A percentile compares a stretch with the other conserved stretches of the same genome.
These are phyloP conservation scores for Tylopilus plumbeoviolaceoides DNA, from an alignment of 768 basidiomycete species.

Conservation along the genomic window DNA sequence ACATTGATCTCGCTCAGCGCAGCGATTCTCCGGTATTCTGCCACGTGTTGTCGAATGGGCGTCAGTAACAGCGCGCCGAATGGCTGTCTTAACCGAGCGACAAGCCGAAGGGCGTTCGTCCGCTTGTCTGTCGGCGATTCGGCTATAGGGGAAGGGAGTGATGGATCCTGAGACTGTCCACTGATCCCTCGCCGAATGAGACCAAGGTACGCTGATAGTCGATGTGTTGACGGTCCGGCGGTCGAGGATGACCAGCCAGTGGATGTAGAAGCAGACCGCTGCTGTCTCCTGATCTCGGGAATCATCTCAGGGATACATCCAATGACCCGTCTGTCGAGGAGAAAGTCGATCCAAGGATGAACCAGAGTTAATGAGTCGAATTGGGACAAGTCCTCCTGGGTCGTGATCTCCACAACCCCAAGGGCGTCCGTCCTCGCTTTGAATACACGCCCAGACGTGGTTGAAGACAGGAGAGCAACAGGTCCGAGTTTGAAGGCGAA, in stretches of 20 bases:
- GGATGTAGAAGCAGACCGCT: not conserved
- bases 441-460: not conserved
- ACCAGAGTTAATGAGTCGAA: not conserved
- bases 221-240: not conserved
- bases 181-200: not conserved
- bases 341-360: constrained; percentile 12
- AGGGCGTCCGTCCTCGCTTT: not conserved
- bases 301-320: not conserved
- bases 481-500: constrained; percentile 3
- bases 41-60: not conserved
- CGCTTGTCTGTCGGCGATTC: not conserved
- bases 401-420: constrained; percentile 7
- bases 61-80: not conserved
- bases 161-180: not conserved
- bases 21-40: not conserved
- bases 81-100: not conserved
- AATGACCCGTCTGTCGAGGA: constrained; percentile 5
- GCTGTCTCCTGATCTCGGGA: not conserved
- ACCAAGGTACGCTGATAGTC: not conserved
- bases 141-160: not conserved
- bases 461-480: not conserved
- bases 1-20: not conserved
- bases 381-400: constrained; percentile 3
- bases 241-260: not conserved
- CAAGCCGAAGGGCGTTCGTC: not conserved